Evolutionary conservation across 257 asterid species (phyloP), one percentile per base, ranked within the genome.

Genomic region (Scutellaria barbata): DNA sequence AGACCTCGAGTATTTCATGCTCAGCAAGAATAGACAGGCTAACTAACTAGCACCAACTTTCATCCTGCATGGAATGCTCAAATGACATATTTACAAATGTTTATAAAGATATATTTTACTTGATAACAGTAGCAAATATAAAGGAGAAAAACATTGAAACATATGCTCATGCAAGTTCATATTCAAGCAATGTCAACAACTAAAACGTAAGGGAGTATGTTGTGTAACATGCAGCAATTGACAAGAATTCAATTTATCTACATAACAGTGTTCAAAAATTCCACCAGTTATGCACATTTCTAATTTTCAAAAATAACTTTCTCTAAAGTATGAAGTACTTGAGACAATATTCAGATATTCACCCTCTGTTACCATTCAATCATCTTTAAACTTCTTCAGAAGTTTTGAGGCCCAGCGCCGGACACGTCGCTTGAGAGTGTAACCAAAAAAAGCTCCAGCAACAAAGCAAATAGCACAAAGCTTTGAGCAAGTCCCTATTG

Each of bases 401-500:
- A 92, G 75, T 63, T 55, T 88, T 37, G 93, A 81, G 20, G 92
- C 95, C 97, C 97, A 90, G 17, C 86, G 86, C 35, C 81, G 81
- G 51, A 92, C 96, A 33, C 89, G 89, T 60, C 82, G 76, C 83
- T 92, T 92, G 85, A 92, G 81, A 5, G 96, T 87, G 82, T 85
- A 92, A 61, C 97, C 98, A 40, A 77, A 85, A 64, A 90, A 10
- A 46, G 87, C 63, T 75, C 98, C 98, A 72, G 92, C 96, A 80
- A 92, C 81, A 78, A 92, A 92, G 85, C 76, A 90, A 53, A 82
- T 16, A 42, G 89, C 88, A 72, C 97, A 83, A 37, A 92, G 85
- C 90, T 92, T 90, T 57, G 98, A 83, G 83, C 96, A 88, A 52
- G 91, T 83, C 96, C 86, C 79, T 22, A 84, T 73, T 6, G 97